Base-by-base conservation (phyloP, 352 stramenopile species). In the Globisporangium cederbergense region DNA sequence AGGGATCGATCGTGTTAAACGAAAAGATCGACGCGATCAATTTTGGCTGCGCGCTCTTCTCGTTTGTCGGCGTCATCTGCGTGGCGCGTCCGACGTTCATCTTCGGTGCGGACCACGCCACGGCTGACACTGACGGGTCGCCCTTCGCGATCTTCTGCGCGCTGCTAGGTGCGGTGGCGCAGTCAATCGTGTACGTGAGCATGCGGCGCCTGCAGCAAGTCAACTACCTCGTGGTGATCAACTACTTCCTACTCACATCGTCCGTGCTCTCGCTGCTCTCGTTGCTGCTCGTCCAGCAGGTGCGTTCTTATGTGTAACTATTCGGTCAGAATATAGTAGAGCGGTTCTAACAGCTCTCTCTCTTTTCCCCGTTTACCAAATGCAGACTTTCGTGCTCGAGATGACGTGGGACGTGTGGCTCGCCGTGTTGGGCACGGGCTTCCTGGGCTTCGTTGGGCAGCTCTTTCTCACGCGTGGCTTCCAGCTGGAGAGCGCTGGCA, bases 401-500 rank as follows among this genome's bases (percentile, higher is more conserved):
- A 47, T 74, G 53, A 40, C 64, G 43, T 38, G 14, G 20, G 60
- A 70, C 34, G 47, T 74, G 13, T 67, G 62, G 62, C 45, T 72
- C 20, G 70, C 68, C 4, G 59, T 71, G 38, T 40, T 81, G 2
- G 74, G 63, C 50, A 68, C 66, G 9, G 73, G 74, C 18, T 25
- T 70, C 13, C 36, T 79, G 2, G 76, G 76, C 0, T 84, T 81
- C 54, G 4, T 84, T 22, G 67, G 68, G 0, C 76, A 84, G 63
- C 63, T 79, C 47, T 78, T 68, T 42, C 70, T 84, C 63, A 77
- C 76, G 28, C 71, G 75, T 16, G 76, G 76, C 30, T 77, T 81
- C 58, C 70, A 85, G 67, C 55, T 78, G 28, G 77, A 81, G 42
- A 75, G 71, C 43, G 64, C 72, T 18, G 77, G 72, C 51, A 68